Percentiles rank a stretch among this genome's conserved stretches.
phyloP scores from a whole-genome alignment of 2,329 filamentous ascomycete species.

The Colletotrichum graminicola region DNA sequence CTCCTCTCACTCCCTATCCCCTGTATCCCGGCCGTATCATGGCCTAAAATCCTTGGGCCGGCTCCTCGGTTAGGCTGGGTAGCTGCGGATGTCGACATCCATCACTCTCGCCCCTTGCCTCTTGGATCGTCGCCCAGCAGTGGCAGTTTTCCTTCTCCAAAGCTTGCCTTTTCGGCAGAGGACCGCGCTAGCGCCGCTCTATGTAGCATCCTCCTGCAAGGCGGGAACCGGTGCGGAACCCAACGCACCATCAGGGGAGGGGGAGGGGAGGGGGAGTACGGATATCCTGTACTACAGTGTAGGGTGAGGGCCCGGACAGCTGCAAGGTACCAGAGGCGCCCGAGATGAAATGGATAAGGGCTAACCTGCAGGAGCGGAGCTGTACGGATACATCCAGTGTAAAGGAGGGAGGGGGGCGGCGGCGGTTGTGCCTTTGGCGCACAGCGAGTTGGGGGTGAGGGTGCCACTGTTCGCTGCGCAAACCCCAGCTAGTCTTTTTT shows the following conservation, averaged over 20 bases:
- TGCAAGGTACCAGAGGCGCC: conserved; percentile 21
- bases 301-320: background rate
- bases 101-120: background rate
- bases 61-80: background rate
- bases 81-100: background rate
- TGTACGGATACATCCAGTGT: conserved; percentile 20
- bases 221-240: conserved; percentile 30
- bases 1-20: background rate
- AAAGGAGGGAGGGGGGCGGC: conserved; percentile 35
- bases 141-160: conserved; percentile 15
- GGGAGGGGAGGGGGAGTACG: background rate
- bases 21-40: background rate
- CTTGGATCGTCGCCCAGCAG: conserved; percentile 3
- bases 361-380: conserved; percentile 37
- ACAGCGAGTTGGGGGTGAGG: background rate
- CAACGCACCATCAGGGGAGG: background rate
- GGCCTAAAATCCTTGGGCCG: background rate
- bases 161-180: conserved; percentile 29
- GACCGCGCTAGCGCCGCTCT: conserved; percentile 31
- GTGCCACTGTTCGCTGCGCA: conserved; percentile 20
- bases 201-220: conserved; percentile 32
- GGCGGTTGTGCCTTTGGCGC: conserved; percentile 15
- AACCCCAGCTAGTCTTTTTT: conserved; percentile 11
- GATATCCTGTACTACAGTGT: no score
- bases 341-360: conserved; percentile 39